A percentile compares a stretch with the other conserved stretches of the same genome.
phyloP scores from a whole-genome alignment of 495 filamentous ascomycete genomes.

The Parathielavia hyrcaniae region DNA sequence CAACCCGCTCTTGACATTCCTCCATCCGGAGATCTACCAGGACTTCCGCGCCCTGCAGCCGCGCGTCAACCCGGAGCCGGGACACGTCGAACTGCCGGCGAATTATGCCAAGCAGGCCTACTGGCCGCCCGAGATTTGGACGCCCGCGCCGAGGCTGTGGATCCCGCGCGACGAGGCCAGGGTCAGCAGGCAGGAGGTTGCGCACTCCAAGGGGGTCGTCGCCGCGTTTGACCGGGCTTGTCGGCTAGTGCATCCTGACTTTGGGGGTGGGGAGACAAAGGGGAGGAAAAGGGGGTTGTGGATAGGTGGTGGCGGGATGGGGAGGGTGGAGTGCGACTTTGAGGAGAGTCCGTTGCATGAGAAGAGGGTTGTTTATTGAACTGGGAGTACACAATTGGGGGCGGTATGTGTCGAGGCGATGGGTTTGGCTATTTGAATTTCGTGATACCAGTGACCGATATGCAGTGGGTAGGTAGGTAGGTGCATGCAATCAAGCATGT shows the following conservation, averaged over 20 bases:
- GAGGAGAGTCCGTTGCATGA: conserved; percentile 5
- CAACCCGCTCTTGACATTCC: conserved; percentile 48
- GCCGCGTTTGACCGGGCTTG: conserved; percentile 59
- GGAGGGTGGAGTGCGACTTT: conserved; percentile 2
- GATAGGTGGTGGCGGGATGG: background rate
- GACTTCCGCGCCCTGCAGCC: conserved; percentile 58
- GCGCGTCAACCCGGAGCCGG: conserved; percentile 44
- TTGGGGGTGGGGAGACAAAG: conserved; percentile 32
- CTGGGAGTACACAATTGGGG: background rate
- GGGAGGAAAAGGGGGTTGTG: background rate
- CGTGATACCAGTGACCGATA: no score
- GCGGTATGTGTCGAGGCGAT: background rate
- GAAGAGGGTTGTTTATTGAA: conserved; percentile 4
- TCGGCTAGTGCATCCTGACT: conserved; percentile 47
- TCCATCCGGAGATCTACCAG: conserved; percentile 60
- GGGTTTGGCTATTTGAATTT: no score
- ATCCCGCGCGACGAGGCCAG: conserved; percentile 61
- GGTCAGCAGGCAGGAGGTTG: conserved; percentile 56
- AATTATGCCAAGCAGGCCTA: conserved; percentile 56
- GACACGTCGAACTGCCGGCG: conserved; percentile 42
- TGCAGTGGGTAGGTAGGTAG: no score
- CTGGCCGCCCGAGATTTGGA: conserved; percentile 60
- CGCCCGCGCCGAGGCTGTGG: conserved; percentile 57
- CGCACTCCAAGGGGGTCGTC: conserved; percentile 49
- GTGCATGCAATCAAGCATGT: no score